phyloP scores from a whole-genome alignment of 2,329 filamentous ascomycete species.

The Aureobasidium sp. region DNA sequence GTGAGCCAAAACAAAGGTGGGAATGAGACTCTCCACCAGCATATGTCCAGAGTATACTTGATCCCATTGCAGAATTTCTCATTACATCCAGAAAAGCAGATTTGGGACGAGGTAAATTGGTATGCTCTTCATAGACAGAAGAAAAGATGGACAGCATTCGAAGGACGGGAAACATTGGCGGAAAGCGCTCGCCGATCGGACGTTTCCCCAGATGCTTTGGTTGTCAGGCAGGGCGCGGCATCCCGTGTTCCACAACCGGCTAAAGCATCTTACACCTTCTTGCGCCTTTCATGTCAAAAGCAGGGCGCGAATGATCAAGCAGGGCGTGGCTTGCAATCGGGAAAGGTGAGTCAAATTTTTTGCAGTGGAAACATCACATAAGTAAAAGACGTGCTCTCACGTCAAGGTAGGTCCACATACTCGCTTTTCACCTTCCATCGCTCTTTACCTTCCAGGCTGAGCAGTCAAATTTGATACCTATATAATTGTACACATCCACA shows the following conservation, averaged over 20 bases:
- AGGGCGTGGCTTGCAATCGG: slow-evolving; percentile 8
- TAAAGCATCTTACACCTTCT: not conserved
- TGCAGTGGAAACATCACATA: not conserved
- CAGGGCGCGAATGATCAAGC: slow-evolving; percentile 8
- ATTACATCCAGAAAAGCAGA: slow-evolving; percentile 5
- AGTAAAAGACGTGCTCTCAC: not conserved
- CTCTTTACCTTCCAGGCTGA: not conserved
- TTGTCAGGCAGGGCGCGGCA: not conserved
- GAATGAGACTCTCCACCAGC: not conserved
- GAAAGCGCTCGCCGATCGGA: not conserved
- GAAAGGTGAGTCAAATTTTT: slow-evolving; percentile 11
- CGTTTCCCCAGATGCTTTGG: not conserved
- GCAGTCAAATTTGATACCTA: not conserved
- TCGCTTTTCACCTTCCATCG: slow-evolving; percentile 11
- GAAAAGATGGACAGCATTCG: not conserved
- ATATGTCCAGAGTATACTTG: not conserved
- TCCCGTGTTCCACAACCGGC: not conserved
- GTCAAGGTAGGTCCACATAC: not conserved
- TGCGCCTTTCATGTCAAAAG: slow-evolving; percentile 11
- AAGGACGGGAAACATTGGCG: not conserved
- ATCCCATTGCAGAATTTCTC: too few relatives aligned
- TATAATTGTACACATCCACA: slow-evolving; percentile 8
- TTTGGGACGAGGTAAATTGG: not conserved
- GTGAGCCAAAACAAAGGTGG: slow-evolving; percentile 4
- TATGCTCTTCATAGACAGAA: not conserved